phyloP scores from a whole-genome alignment of 2,329 filamentous ascomycete species.

The Chaetomiaceae sp. region DNA sequence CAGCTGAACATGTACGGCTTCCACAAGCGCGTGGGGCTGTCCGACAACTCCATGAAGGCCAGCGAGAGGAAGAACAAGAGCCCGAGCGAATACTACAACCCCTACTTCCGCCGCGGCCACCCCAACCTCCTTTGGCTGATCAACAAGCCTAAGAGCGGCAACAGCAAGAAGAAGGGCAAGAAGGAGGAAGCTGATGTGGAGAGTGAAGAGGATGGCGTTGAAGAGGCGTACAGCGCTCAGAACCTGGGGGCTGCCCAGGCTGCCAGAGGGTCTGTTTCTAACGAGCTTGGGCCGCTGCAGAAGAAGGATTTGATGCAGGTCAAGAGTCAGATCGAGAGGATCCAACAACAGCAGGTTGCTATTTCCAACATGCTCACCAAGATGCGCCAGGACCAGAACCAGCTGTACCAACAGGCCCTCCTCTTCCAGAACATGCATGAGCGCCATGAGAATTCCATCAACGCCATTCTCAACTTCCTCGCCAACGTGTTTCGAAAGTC shows the following conservation, averaged over 20 bases:
- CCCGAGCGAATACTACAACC: constrained; percentile 96
- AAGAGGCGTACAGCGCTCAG: constrained; percentile 36
- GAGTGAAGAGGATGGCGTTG: constrained; percentile 60
- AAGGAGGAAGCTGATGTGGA: constrained; percentile 66
- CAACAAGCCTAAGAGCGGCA: constrained; percentile 82
- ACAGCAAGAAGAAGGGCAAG: constrained; percentile 51
- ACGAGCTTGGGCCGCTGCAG: constrained; percentile 47
- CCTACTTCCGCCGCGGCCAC: constrained; percentile 89
- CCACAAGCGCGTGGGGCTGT: constrained; percentile 89
- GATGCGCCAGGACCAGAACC: constrained; percentile 78
- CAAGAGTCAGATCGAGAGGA: constrained; percentile 72
- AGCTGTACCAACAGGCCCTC: constrained; percentile 81
- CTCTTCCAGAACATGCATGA: constrained; percentile 89
- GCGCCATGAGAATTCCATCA: constrained; percentile 97
- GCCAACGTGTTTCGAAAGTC: constrained; percentile 95
- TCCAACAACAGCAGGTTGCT: constrained; percentile 80
- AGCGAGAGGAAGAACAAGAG: constrained; percentile 97
- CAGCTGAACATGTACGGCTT: constrained; percentile 98
- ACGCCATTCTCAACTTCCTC: constrained; percentile 95
- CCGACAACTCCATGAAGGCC: constrained; percentile 95
- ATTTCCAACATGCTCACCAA: constrained; percentile 80
- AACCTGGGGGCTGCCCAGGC: constrained; percentile 16
- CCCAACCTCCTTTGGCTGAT: constrained; percentile 94
- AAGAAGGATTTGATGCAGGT: constrained; percentile 74
- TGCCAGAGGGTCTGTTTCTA: constrained; percentile 25